A percentile compares a stretch with the other conserved stretches of the same genome.
These are phyloP conservation scores for Colletotrichum neosansevieriae DNA, from an alignment of 2,329 filamentous ascomycete genomes.

Conservation along the genomic window DNA sequence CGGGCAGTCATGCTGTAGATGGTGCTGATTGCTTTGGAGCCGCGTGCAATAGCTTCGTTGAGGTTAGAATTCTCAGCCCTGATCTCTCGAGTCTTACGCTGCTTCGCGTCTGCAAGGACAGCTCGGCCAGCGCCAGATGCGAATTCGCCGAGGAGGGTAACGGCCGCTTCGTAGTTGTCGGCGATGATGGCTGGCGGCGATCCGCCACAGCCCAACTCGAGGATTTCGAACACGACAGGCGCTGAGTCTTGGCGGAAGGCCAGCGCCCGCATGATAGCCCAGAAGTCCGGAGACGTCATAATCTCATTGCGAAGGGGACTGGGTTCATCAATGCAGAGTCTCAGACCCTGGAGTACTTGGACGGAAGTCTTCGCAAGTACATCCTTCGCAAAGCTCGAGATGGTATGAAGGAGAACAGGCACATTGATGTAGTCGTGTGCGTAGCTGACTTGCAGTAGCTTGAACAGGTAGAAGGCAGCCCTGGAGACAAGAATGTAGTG, in stretches of 20 bases:
- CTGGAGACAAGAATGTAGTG: constrained; percentile 88
- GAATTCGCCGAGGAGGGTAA: constrained; percentile 89
- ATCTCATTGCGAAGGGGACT: constrained; percentile 88
- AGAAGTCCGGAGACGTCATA: constrained; percentile 97
- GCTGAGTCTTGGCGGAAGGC: constrained; percentile 78
- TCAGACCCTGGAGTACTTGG: constrained; percentile 82
- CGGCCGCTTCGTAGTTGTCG: constrained; percentile 93
- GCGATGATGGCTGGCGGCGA: constrained; percentile 87
- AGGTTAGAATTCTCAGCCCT: constrained; percentile 64
- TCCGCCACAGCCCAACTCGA: constrained; percentile 80
- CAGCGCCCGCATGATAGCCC: constrained; percentile 86
- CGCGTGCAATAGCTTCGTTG: constrained; percentile 79
- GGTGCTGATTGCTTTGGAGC: constrained; percentile 82
- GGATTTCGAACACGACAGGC: constrained; percentile 85
- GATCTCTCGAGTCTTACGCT: constrained; percentile 49
- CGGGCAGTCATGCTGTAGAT: constrained; percentile 85
- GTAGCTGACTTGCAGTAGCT: constrained; percentile 85
- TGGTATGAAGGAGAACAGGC: constrained; percentile 89
- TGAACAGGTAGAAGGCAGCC: constrained; percentile 87
- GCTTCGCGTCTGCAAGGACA: constrained; percentile 69
- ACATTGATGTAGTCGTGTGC: constrained; percentile 92
- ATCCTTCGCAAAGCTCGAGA: constrained; percentile 87
- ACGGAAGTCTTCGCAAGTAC: constrained; percentile 80
- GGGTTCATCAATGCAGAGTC: constrained; percentile 82
- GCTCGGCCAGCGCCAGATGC: constrained; percentile 84